Percentiles rank a stretch among this genome's conserved stretches.
Conservation (phyloP, 2,329 filamentous ascomycete species). For the Colletotrichum ledebouriae region DNA sequence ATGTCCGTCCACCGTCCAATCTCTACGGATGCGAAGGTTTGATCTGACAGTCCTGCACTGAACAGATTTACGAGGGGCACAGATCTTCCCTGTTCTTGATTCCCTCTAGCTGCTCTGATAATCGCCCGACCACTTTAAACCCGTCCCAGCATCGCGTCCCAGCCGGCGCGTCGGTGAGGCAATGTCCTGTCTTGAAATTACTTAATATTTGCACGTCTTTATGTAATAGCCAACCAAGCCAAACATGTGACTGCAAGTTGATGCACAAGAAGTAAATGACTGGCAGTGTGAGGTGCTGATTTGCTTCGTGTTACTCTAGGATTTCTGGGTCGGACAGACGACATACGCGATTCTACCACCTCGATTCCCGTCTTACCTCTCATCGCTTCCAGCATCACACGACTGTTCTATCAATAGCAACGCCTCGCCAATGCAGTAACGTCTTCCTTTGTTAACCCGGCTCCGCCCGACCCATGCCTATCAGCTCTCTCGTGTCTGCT, state of each 20-base stretch:
- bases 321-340: too few relatives aligned
- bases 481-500: neutral
- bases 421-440: constrained; percentile 2
- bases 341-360: neutral
- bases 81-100: constrained; percentile 7
- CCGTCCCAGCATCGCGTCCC: constrained; percentile 5
- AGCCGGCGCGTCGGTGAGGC: constrained; percentile 5
- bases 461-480: neutral
- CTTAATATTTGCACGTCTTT: neutral
- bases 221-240: neutral
- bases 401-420: constrained; percentile 14
- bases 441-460: neutral
- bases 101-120: neutral
- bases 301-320: too few relatives aligned
- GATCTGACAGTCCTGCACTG: constrained; percentile 17
- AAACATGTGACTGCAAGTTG: too few relatives aligned
- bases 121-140: neutral
- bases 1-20: constrained; percentile 18
- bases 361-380: neutral
- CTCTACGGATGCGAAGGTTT: constrained; percentile 12
- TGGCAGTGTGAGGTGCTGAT: too few relatives aligned
- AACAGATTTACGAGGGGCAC: constrained; percentile 24
- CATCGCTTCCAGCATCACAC: neutral
- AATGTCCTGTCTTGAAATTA: neutral
- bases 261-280: too few relatives aligned